Percentiles rank a stretch among this genome's conserved stretches.
These are phyloP conservation scores for Chenopodium berlandieri DNA, from an alignment of 148 eudicot genomes.

Conservation along the genomic window DNA sequence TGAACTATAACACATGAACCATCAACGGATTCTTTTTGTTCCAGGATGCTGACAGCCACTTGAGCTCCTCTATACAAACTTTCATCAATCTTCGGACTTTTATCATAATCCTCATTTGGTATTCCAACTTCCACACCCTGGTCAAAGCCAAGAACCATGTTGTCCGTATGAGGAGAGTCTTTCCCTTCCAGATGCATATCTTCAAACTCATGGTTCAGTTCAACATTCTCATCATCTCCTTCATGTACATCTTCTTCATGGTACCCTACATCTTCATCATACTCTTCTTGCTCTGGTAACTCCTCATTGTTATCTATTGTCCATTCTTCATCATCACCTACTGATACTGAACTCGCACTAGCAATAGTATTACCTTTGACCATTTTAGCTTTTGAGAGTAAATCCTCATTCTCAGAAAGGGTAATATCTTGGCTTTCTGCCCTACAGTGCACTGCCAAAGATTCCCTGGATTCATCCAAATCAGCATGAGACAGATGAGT, in stretches of 20 bases:
- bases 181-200: constrained; percentile 53
- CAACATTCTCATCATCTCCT: constrained; percentile 54
- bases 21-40: constrained; percentile 36
- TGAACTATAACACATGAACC: constrained; percentile 28
- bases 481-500: constrained; percentile 90
- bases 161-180: constrained; percentile 48
- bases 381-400: constrained; percentile 31
- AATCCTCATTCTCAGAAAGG: constrained; percentile 38
- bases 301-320: constrained; percentile 54
- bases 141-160: constrained; percentile 86
- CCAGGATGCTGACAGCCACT: constrained; percentile 33
- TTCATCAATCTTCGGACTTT: constrained; percentile 42
- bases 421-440: constrained; percentile 42
- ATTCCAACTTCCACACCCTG: constrained; percentile 89
- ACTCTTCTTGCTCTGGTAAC: constrained; percentile 80
- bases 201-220: constrained; percentile 60
- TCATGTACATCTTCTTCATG: constrained; percentile 77
- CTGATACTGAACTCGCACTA: constrained; percentile 46
- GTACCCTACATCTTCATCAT: constrained; percentile 84
- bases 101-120: constrained; percentile 71
- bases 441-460: constrained; percentile 35
- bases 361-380: constrained; percentile 29
- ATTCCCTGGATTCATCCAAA: constrained; percentile 78
- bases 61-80: constrained; percentile 35
- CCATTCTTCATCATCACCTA: constrained; percentile 92